Base-by-base conservation (phyloP, 2,329 filamentous ascomycete genomes). In the Fusarium oligoseptatum region DNA sequence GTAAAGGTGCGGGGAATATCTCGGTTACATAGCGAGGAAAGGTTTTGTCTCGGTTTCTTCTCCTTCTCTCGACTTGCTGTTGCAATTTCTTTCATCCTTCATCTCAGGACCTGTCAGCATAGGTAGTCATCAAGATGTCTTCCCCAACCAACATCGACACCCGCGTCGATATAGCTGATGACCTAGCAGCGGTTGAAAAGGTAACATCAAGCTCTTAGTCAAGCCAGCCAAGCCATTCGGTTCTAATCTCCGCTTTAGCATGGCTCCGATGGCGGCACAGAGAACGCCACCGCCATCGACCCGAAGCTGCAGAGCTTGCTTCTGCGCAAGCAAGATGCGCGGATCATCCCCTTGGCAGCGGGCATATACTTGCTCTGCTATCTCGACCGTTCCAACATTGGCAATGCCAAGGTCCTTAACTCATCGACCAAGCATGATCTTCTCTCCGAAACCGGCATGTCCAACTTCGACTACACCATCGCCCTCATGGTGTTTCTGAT, bases 381-480 rank as follows among this genome's bases (percentile, higher is more conserved):
- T 76, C 79, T 88, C 39, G 86, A 88, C 69, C 82, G 86, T 41
- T 87, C 86, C n/a, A 89, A 88, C 72, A 86, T 88, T 62, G 73
- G 85, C 20, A 85, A 84, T 75, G 83, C 83, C 41, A 82, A 81
- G 67, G 80, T 85, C 20, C 78, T 83, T 41, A 81, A 81, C 27
- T 68, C 82, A 7, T 78, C 81, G 45, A 83, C 87, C 60, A 48
- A 66, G 9, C 66, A 78, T 64, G 74, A 78, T 43, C 76, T 78
- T 15, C 72, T 78, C 41, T 60, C 73, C 1, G 90, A 92, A 68
- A 84, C 93, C 11, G 83, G 85, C 34, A 79, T 80, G 72, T 71
- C 73, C 14, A 67, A 63, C 20, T 84, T 85, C 22, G 85, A 92
- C 78, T 94, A 92, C 81, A 92, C 92, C 80, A 83, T 89, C 15